Base-by-base conservation (phyloP, 2,329 filamentous ascomycete species). In the Tolypocladium ophioglossoides region DNA sequence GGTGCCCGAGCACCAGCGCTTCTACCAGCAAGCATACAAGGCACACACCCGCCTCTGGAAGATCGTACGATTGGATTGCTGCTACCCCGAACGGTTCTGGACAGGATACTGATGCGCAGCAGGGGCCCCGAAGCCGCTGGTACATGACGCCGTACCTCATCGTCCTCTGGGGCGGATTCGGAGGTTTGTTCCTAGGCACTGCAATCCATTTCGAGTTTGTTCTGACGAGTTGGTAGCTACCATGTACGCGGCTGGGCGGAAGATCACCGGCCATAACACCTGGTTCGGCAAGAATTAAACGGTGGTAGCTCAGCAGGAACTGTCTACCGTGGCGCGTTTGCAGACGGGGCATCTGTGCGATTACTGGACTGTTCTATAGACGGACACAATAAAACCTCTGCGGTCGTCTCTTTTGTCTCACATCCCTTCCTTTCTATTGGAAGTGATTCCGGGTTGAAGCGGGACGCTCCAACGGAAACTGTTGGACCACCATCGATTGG, bases 191-290 rank as follows among this genome's bases (percentile, higher is more conserved):
- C 40, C 22, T 5, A 7, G n/a, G 8, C 41, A 22, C 16, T 34
- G 11, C 14, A 24, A 12, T 30, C 18, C 10, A 7, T 32, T 12
- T n/a, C n/a, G 20, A 30, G 9, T 52, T 56, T 53, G 59, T 52
- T 55, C 62, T 64, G 56, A 68, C 53, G 18, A 53, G 47, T 22
- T 47, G 20, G 52, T 60, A 83, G 80, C 72, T 53, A 68, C 73
- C 61, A 74, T 89, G 73, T 92, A 87, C 77, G 86, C 85, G 75
- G 84, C 87, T 76, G 74, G 78, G 70, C 86, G 88, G 69, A 83
- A 87, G 76, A 74, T 87, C 60, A 68, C 84, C 59, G 88, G 88
- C 66, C 82, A 91, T 79, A 91, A 90, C 81, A 89, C 84, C 58
- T 91, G 84, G 84, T 88, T 83, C 65, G 74, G 78, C 67, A 78